These are phyloP conservation scores for Amanita rubescens DNA, from an alignment of 768 basidiomycete species.

Conservation along the genomic window DNA sequence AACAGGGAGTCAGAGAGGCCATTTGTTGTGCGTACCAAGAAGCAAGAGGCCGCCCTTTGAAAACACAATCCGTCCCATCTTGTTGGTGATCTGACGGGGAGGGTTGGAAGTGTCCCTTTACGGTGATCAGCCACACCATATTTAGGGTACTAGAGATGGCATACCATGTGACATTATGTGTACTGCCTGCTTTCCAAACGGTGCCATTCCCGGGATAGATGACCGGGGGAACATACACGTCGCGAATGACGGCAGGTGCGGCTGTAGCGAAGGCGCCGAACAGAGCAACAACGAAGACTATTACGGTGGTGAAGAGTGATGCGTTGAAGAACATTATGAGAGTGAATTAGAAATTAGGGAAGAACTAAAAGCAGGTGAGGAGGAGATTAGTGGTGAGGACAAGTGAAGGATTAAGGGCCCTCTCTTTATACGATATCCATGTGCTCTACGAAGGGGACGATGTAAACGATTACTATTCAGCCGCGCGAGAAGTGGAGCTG, in stretches of 20 bases:
- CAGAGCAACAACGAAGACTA: slow-evolving; percentile 14
- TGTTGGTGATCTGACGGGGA: slow-evolving; percentile 36
- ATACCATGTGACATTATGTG: slow-evolving; percentile 25
- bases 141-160: slow-evolving; percentile 4
- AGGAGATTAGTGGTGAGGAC: slow-evolving; percentile 5
- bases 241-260: slow-evolving; percentile 20
- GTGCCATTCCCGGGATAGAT: slow-evolving; percentile 18
- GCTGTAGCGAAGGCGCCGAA: slow-evolving; percentile 19
- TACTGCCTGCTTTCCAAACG: slow-evolving; percentile 23
- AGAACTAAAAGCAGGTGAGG: slow-evolving; percentile 1
- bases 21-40: slow-evolving; percentile 22
- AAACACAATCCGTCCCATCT: slow-evolving; percentile 31
- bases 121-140: neutral
- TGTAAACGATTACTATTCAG: slow-evolving; percentile 1
- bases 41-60: slow-evolving; percentile 24
- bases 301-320: slow-evolving; percentile 13
- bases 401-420: neutral
- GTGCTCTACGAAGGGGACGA: neutral
- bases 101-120: slow-evolving; percentile 32
- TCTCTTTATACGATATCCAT: slow-evolving; percentile 2
- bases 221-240: slow-evolving; percentile 27
- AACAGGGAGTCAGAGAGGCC: neutral
- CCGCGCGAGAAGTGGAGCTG: slow-evolving; percentile 5
- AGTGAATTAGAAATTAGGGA: slow-evolving; percentile 9
- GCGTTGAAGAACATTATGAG: slow-evolving; percentile 2